Evolutionary conservation across 805 yeast species (phyloP).

Genomic region (Starmera pachycereana): DNA sequence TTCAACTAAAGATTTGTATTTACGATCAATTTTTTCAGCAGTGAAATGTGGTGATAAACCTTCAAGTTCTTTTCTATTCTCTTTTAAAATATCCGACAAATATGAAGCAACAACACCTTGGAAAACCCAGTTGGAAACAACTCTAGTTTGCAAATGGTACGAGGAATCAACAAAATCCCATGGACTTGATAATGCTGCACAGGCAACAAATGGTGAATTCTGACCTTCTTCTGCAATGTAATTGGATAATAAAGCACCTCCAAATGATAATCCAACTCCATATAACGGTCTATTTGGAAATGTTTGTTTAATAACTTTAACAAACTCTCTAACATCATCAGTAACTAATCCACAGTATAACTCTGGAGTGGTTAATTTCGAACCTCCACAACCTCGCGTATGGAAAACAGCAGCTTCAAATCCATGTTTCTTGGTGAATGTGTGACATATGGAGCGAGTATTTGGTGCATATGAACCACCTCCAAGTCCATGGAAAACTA

Average conservation of each 20-base stretch:
- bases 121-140: slow-evolving; percentile 30
- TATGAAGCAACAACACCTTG: slow-evolving; percentile 33
- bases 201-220: slow-evolving; percentile 42
- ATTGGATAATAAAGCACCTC: slow-evolving; percentile 56
- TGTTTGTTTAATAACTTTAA: slow-evolving; percentile 35
- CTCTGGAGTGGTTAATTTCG: slow-evolving; percentile 58
- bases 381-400: slow-evolving; percentile 70
- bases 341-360: slow-evolving; percentile 62
- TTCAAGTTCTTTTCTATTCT: slow-evolving; percentile 26
- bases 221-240: slow-evolving; percentile 61
- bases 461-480: slow-evolving; percentile 77
- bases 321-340: slow-evolving; percentile 51
- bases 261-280: slow-evolving; percentile 62
- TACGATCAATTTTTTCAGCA: slow-evolving; percentile 26
- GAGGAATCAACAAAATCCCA: slow-evolving; percentile 63
- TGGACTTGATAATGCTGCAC: slow-evolving; percentile 53
- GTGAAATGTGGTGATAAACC: slow-evolving; percentile 21
- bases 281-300: slow-evolving; percentile 59
- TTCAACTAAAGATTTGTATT: slow-evolving; percentile 31
- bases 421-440: slow-evolving; percentile 29
- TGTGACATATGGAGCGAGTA: slow-evolving; percentile 43
- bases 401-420: slow-evolving; percentile 57
- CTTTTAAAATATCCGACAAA: slow-evolving; percentile 32
- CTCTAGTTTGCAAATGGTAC: slow-evolving; percentile 27
- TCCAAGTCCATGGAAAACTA: slow-evolving; percentile 63